phyloP scores from a whole-genome alignment of 768 basidiomycete genomes.

The Amyloporia xantha region DNA sequence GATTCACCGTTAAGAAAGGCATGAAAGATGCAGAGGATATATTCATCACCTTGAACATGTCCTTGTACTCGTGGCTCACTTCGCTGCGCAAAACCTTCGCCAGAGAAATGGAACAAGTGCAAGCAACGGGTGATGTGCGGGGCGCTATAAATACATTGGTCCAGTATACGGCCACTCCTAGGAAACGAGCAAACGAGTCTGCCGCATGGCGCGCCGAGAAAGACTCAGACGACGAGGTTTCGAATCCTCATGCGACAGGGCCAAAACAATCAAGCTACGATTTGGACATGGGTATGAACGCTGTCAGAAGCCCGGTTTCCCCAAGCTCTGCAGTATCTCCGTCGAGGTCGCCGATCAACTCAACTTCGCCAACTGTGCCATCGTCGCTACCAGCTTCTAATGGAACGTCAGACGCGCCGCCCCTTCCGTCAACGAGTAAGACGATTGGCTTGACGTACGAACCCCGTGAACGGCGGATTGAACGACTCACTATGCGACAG shows the following conservation, averaged over 20 bases:
- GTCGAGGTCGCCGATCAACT: not conserved
- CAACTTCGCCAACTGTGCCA: conserved; percentile 4
- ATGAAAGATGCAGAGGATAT: conserved; percentile 59
- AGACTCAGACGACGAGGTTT: not conserved
- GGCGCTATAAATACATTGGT: not conserved
- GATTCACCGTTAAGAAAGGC: conserved; percentile 49
- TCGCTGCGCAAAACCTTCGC: conserved; percentile 68
- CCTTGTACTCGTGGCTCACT: conserved; percentile 77
- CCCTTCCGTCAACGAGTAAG: conserved; percentile 1
- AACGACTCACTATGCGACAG: conserved; percentile 79
- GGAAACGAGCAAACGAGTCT: not conserved
- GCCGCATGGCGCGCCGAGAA: not conserved
- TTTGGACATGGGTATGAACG: not conserved
- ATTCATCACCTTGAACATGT: conserved; percentile 79
- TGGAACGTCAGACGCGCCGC: not conserved
- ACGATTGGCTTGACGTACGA: conserved; percentile 39
- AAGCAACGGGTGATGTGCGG: conserved; percentile 51
- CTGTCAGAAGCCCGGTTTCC: not conserved
- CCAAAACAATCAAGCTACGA: not conserved
- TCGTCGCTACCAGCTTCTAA: conserved; percentile 2
- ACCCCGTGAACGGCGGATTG: conserved; percentile 57
- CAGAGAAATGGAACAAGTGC: conserved; percentile 72
- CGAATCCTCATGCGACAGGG: no score
- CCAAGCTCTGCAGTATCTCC: conserved; percentile 1
- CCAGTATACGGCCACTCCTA: not conserved